Evolutionary conservation across 2,329 filamentous ascomycete species (phyloP).

Genomic region (Apiospora sp.): DNA sequence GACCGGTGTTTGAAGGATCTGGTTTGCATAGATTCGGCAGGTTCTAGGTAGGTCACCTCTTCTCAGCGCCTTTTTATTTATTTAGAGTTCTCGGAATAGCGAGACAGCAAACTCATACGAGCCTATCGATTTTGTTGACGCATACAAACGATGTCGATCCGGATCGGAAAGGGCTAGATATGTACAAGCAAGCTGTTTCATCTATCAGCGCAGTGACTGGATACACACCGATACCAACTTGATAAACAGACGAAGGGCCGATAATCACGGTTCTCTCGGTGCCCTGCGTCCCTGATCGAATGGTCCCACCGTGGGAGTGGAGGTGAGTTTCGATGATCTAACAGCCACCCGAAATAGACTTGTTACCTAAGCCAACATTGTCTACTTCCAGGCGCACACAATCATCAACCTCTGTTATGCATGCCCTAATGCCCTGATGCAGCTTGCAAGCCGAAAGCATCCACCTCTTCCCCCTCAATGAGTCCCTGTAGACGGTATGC

Average conservation of each 20-base stretch:
- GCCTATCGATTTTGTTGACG: not conserved
- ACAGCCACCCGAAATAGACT: conserved; percentile 5
- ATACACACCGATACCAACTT: not conserved
- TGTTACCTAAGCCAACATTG: not conserved
- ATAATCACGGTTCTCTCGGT: conserved; percentile 8
- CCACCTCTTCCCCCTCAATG: not conserved
- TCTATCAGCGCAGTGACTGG: conserved; percentile 8
- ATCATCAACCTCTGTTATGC: not conserved
- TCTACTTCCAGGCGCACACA: not conserved
- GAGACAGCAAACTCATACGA: conserved; percentile 9
- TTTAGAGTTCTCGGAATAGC: not conserved
- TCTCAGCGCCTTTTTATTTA: conserved; percentile 6
- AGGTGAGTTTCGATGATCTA: conserved; percentile 13
- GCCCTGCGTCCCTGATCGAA: conserved; percentile 1
- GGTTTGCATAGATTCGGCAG: not conserved
- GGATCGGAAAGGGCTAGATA: conserved; percentile 2
- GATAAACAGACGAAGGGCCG: conserved; percentile 19
- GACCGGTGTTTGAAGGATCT: not conserved
- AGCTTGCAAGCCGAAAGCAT: not conserved
- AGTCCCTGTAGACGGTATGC: not conserved
- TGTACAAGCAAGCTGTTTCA: conserved; percentile 23
- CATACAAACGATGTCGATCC: not conserved
- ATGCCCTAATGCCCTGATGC: not conserved
- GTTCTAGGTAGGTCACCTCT: not conserved
- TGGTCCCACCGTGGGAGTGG: conserved; percentile 8